phyloP scores from a whole-genome alignment of 768 basidiomycete genomes.

The Mycena polygramma region DNA sequence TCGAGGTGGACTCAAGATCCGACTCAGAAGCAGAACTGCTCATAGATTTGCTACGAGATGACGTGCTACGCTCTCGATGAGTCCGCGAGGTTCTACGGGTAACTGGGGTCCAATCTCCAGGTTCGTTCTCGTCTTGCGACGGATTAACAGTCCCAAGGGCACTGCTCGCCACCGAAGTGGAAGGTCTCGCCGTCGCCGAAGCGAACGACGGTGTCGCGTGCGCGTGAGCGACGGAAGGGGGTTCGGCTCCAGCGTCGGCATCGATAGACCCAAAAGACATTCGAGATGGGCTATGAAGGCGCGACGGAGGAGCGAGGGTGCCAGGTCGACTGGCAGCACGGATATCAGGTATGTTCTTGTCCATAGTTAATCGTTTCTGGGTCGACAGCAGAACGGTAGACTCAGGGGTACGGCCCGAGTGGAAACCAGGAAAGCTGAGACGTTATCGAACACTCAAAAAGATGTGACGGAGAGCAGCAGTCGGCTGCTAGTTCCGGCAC shows the following conservation, averaged over 20 bases:
- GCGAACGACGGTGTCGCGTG: neutral
- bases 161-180: neutral
- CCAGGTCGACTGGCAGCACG: neutral
- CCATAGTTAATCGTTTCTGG: neutral
- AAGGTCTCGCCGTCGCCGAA: neutral
- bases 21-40: too few relatives aligned
- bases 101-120: too few relatives aligned
- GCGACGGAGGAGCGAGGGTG: too few relatives aligned
- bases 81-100: too few relatives aligned
- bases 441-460: neutral
- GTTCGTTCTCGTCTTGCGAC: conserved; percentile 1
- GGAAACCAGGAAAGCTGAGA: conserved; percentile 11
- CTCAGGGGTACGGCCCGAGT: too few relatives aligned
- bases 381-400: conserved; percentile 8
- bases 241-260: neutral
- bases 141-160: neutral
- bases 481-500: conserved; percentile 3
- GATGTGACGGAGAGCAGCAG: too few relatives aligned
- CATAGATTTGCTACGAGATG: too few relatives aligned
- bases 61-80: too few relatives aligned
- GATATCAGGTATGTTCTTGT: neutral
- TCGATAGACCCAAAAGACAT: neutral
- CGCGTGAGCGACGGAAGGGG: neutral
- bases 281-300: too few relatives aligned
- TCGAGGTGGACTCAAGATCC: too few relatives aligned